Evolutionary conservation across 768 basidiomycete genomes (phyloP), one percentile per base, ranked within the genome.

Genomic region (Porpolomopsis calyptriformis): DNA sequence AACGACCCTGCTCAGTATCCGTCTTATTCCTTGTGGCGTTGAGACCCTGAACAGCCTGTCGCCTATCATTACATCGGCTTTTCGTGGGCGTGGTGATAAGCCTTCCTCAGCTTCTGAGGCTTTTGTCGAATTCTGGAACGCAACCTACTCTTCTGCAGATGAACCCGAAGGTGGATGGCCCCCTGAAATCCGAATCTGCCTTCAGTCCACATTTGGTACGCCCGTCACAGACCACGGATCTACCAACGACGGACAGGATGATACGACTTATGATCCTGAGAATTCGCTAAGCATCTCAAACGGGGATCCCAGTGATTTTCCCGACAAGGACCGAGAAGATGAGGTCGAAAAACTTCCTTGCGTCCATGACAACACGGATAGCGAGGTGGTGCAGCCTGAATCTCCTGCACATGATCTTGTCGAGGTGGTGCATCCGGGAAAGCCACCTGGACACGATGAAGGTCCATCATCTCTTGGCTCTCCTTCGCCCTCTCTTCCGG

Each of bases 61-160:
- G 0, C 58, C 70, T 4, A 53, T 85, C 2, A 54, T 88, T 6
- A 73, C 70, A 49, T 74, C 82, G 2, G 73, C 74, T 20, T 82
- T 89, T 52, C 51, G 54, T 24, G 72, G 77, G 12, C 70, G 77
- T 4, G 45, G 56, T 5, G 70, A 73, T 41, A 78, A 74, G 45
- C 70, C 73, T 2, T 53, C 52, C 0, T 56, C 65, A 2, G 64
- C 72, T 3, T 58, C 60, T 10, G 72, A 76, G 4, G 68, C 77
- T 2, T 85, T 88, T 55, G 57, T 57, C 5, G 74, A 75, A 24
- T 82, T 81, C 56, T 87, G 85, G 85, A 57, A 67, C 12, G 52
- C 64, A 1, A 66, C 68, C 2, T 84, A 70, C 49, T 65, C 65
- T 9, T 43, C 58, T 1, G 27, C 66, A 19, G 50, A 64, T 2